Base-by-base conservation (phyloP, 1,284 basidiomycete genomes). In the Cystobasidium slooffiae region DNA sequence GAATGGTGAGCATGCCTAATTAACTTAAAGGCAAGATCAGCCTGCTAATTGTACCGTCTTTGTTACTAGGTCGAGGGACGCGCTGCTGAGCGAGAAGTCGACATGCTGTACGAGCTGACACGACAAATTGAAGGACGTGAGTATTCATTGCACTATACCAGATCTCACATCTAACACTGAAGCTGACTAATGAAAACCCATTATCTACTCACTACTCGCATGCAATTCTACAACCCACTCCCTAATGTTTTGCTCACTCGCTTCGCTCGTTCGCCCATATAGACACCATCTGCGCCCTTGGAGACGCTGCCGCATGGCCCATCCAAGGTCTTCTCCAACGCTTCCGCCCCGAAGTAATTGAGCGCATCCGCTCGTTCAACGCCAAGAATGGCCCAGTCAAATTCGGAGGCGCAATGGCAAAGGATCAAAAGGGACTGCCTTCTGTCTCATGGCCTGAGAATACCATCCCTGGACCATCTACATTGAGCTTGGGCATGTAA, bases 261-360 rank as follows among this genome's bases (percentile, higher is more conserved):
- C 31, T 31, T 31, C 31, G 31, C 31, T 31, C 31, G 31, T 31
- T 31, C 31, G 31, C 31, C 1, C 5, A 5, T 31, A 31, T 31
- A 66, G 58, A 84, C 79, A 84, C 83, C 9, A 99, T 98, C 79
- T 98, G 95, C 79, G 96, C 96, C 12, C 86, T 98, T 52, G 95
- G 96, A 37, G 96, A 99, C 80, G 96, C 96, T 6, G 94, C 96
- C 22, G 96, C 96, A 6, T 99, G 96, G 74, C 96, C 96, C 7
- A 94, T 98, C 75, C 96, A 98, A 93, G 84, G 84, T 72, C 87
- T 98, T 75, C 92, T 98, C 88, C 91, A 93, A 76, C 92, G 97
- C 84, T 99, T 98, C 90, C 89, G 85, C 22, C 94, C 94, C 0
- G 90, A 94, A 80, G 92, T 98, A 49, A 95, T 98, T 84, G 85